phyloP scores from a whole-genome alignment of 2,329 filamentous ascomycete species.

The Lasiodiplodia citricola region DNA sequence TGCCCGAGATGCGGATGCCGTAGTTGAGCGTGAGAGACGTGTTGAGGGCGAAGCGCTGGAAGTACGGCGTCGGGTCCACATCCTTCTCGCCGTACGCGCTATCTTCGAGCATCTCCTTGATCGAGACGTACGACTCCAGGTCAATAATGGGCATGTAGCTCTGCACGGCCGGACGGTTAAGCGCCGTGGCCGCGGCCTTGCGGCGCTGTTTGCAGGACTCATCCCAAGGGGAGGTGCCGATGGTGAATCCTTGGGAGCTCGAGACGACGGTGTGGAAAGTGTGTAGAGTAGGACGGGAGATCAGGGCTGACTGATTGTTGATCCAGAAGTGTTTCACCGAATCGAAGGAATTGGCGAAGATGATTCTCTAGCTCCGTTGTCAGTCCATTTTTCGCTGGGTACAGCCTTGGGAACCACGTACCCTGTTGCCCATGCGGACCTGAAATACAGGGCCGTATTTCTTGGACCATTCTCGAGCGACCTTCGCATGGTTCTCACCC shows the following conservation, averaged over 20 bases:
- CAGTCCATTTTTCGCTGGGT: background rate
- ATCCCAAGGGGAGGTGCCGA: conserved; percentile 84
- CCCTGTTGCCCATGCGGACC: conserved; percentile 67
- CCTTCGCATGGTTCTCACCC: conserved; percentile 53
- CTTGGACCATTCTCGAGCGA: conserved; percentile 53
- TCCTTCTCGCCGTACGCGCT: conserved; percentile 66
- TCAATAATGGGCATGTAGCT: conserved; percentile 85
- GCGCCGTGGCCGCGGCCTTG: conserved; percentile 78
- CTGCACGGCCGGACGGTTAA: conserved; percentile 77
- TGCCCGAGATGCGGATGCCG: conserved; percentile 74
- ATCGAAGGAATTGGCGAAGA: conserved; percentile 80
- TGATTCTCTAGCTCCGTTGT: conserved; percentile 59
- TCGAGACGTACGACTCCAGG: conserved; percentile 72
- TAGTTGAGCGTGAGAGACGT: conserved; percentile 81
- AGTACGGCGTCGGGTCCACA: conserved; percentile 74
- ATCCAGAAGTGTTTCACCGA: conserved; percentile 77
- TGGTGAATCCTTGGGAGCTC: conserved; percentile 77
- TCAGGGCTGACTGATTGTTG: conserved; percentile 76
- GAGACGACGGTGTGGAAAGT: conserved; percentile 83
- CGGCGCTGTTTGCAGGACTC: conserved; percentile 78
- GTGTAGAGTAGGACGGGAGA: conserved; percentile 78
- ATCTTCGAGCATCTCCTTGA: conserved; percentile 73
- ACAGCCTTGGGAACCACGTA: conserved; percentile 37
- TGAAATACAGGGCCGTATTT: conserved; percentile 58
- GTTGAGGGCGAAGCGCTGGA: conserved; percentile 77